Conservation (phyloP, 495 filamentous ascomycete genomes). For the Pyronema domesticum region DNA sequence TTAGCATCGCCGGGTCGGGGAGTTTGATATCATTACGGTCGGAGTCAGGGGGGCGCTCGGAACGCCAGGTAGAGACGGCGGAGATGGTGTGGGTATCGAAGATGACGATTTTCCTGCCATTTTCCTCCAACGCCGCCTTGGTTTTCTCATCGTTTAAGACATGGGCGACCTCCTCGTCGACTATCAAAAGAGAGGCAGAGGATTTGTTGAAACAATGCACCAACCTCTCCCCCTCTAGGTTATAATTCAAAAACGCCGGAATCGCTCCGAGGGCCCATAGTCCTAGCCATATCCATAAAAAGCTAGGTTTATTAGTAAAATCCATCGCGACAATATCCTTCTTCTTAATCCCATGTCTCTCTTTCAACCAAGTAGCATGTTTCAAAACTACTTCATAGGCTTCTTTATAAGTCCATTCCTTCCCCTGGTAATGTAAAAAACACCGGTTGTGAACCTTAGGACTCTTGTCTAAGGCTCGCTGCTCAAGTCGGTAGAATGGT, state of each 20-base stretch:
- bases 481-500: slow-evolving; percentile 66
- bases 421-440: slow-evolving; percentile 61
- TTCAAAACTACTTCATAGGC: slow-evolving; percentile 56
- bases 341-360: slow-evolving; percentile 45
- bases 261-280: slow-evolving; percentile 77
- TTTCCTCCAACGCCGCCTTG: slow-evolving; percentile 38
- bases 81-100: slow-evolving; percentile 41
- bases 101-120: slow-evolving; percentile 31
- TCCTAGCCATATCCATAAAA: slow-evolving; percentile 68
- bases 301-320: slow-evolving; percentile 69
- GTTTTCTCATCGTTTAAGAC: slow-evolving; percentile 31
- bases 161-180: slow-evolving; percentile 48
- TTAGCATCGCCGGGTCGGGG: slow-evolving; percentile 51
- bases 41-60: slow-evolving; percentile 44
- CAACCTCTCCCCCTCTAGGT: slow-evolving; percentile 56
- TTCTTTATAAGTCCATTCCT: slow-evolving; percentile 63
- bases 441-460: slow-evolving; percentile 31
- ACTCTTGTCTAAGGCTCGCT: slow-evolving; percentile 39
- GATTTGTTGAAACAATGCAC: slow-evolving; percentile 62
- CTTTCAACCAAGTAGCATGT: slow-evolving; percentile 70
- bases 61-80: slow-evolving; percentile 39
- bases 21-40: slow-evolving; percentile 34
- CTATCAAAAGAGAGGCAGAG: slow-evolving; percentile 48
- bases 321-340: slow-evolving; percentile 77
- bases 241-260: slow-evolving; percentile 94